phyloP scores from a whole-genome alignment of 1,284 basidiomycete genomes.

The Marasmius fiardii region DNA sequence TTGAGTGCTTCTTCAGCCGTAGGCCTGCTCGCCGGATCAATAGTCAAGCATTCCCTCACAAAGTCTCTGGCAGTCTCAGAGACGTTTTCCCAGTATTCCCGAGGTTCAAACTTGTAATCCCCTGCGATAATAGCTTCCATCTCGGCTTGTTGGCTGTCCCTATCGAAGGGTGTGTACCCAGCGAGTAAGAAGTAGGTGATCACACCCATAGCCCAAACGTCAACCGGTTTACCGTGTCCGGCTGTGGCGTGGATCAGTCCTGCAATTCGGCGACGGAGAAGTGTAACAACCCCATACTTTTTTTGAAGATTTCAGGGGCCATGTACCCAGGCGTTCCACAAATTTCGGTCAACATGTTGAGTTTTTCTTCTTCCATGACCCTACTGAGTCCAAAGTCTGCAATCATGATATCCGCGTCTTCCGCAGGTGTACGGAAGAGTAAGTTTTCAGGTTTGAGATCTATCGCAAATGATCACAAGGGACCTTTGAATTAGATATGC shows the following conservation, averaged over 20 bases:
- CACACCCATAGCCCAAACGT: constrained; percentile 97
- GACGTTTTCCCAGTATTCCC: constrained; percentile 86
- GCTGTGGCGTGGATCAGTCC: constrained; percentile 49
- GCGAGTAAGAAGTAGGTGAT: constrained; percentile 95
- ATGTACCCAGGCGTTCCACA: constrained; percentile 97
- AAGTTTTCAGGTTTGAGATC: constrained; percentile 98
- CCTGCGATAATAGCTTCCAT: constrained; percentile 93
- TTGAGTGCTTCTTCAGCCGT: constrained; percentile 70
- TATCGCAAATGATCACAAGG: constrained; percentile 23
- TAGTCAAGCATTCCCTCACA: constrained; percentile 77
- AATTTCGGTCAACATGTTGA: constrained; percentile 88
- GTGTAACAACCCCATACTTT: constrained; percentile 48
- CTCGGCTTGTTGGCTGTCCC: constrained; percentile 83
- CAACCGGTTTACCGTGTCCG: constrained; percentile 95
- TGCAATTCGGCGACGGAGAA: constrained; percentile 11
- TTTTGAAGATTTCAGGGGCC: constrained; percentile 98
- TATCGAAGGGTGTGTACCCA: constrained; percentile 93
- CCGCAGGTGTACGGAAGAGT: constrained; percentile 86
- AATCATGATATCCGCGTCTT: constrained; percentile 94
- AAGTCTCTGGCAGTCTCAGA: constrained; percentile 82
- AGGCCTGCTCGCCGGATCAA: constrained; percentile 76
- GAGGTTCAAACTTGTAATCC: constrained; percentile 80
- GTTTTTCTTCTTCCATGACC: constrained; percentile 88
- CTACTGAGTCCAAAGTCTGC: constrained; percentile 95
- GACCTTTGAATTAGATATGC: background rate